A percentile compares a stretch with the other conserved stretches of the same genome.
Evolutionary conservation across 2,329 filamentous ascomycete genomes (phyloP).

Genomic region (Coniochaeta hoffmannii): DNA sequence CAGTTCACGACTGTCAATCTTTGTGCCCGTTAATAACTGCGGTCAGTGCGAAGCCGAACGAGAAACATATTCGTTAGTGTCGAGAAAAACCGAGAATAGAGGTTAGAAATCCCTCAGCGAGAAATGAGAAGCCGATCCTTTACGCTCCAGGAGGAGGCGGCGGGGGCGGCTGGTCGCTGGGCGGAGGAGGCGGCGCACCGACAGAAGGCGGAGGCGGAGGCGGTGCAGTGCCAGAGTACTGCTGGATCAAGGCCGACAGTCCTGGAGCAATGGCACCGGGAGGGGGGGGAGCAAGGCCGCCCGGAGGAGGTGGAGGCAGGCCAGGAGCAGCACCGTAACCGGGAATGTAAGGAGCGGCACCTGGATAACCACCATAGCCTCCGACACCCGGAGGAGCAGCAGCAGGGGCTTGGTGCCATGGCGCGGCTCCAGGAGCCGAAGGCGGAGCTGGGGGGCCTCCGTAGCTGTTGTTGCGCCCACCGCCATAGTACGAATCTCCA

Average conservation of each 20-base stretch:
- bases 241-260: constrained; percentile 52
- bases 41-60: neutral
- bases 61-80: neutral
- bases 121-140: constrained; percentile 14
- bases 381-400: constrained; percentile 32
- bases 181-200: constrained; percentile 27
- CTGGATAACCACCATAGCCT: constrained; percentile 49
- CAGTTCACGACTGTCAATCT: neutral
- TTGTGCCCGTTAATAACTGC: neutral
- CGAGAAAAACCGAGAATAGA: neutral
- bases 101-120: neutral
- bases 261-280: constrained; percentile 44
- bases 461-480: constrained; percentile 25
- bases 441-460: constrained; percentile 13
- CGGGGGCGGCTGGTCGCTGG: constrained; percentile 24
- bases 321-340: constrained; percentile 48
- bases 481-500: constrained; percentile 38
- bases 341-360: constrained; percentile 38
- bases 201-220: constrained; percentile 23
- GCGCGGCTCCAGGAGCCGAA: constrained; percentile 33
- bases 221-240: constrained; percentile 33
- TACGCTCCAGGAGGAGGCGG: constrained; percentile 24
- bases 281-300: constrained; percentile 39
- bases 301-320: constrained; percentile 31
- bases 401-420: constrained; percentile 54